Base-by-base conservation (phyloP, 225 moss, liverwort and hornwort genomes). In the Anthoceros angustus region DNA sequence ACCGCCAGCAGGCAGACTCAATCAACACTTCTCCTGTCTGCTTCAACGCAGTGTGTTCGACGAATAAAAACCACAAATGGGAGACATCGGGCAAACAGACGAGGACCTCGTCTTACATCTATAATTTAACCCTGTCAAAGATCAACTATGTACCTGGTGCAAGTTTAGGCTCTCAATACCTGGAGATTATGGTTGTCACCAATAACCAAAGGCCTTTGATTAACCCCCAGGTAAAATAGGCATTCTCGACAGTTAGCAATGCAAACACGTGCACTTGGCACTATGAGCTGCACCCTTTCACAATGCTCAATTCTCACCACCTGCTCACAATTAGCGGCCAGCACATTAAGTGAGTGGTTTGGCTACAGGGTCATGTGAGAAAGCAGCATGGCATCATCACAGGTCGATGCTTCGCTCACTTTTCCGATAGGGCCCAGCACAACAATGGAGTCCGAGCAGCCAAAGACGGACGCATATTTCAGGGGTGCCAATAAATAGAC, bases 391-490 rank as follows among this genome's bases (percentile, higher is more conserved):
- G 40, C 40, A 14, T 26, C n/a, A 6, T 63, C 16, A 10, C 21
- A 43, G 15, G 10, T 42, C 8, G 11, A 25, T 32, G 32, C 32
- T 32, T 32, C 21, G 62, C 49, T 50, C 69, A 86, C 93, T 87
- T 90, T 90, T 64, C 93, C 93, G 66, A 90, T 90, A 68, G 93
- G 90, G 68, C 93, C 93, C 41, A 93, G 78, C 66, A 93, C 93
- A 73, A 93, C 73, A 69, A 87, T 90, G 69, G 90, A 93, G 69
- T 93, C 93, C 50, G 90, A 87, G 72, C 93, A 93, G 62, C 93
- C 93, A 73, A 87, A 86, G 23, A 93, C 85, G 39, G 84, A 90
- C 26, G 84, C 93, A 73, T 87, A 93, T 49, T 90, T 93, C 84
- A 93, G 74, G 23, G 93, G 87, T 64, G 81, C 87, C 74, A 93